These are phyloP conservation scores for Colletotrichum karsti DNA, from an alignment of 2,329 filamentous ascomycete genomes.

Conservation along the genomic window DNA sequence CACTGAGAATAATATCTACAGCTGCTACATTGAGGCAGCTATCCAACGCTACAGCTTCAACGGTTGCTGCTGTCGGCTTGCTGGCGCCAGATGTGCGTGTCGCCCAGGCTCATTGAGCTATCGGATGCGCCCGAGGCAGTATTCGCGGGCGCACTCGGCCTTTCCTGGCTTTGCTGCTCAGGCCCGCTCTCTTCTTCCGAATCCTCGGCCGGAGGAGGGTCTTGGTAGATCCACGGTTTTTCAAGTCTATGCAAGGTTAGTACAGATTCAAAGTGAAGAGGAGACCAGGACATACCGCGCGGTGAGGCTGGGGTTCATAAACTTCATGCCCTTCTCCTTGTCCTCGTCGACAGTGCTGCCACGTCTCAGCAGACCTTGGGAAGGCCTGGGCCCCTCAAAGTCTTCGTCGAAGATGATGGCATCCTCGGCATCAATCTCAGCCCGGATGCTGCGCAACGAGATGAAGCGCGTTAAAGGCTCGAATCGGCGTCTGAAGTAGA, in stretches of 20 bases:
- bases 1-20: slow-evolving; percentile 14
- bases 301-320: slow-evolving; percentile 80
- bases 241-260: slow-evolving; percentile 59
- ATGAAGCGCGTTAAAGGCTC: slow-evolving; percentile 93
- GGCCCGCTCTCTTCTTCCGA: slow-evolving; percentile 17
- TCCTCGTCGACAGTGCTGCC: slow-evolving; percentile 77
- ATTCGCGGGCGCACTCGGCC: slow-evolving; percentile 5
- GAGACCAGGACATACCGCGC: slow-evolving; percentile 61
- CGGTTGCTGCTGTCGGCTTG: slow-evolving; percentile 4
- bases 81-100: slow-evolving; percentile 60
- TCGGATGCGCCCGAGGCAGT: slow-evolving; percentile 43
- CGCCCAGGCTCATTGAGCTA: slow-evolving; percentile 56
- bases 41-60: not conserved
- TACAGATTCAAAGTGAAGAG: not conserved
- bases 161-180: slow-evolving; percentile 13
- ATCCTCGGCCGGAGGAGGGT: slow-evolving; percentile 53
- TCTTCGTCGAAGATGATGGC: slow-evolving; percentile 46
- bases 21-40: not conserved
- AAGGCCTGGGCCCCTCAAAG: slow-evolving; percentile 43
- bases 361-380: slow-evolving; percentile 54
- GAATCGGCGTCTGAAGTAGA: slow-evolving; percentile 82
- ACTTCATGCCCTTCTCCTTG: slow-evolving; percentile 73
- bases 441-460: slow-evolving; percentile 83
- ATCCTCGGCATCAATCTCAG: slow-evolving; percentile 52
- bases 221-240: slow-evolving; percentile 74